phyloP scores from a whole-genome alignment of 108 stramenopile genomes.

The Fragilaria crotonensis region DNA sequence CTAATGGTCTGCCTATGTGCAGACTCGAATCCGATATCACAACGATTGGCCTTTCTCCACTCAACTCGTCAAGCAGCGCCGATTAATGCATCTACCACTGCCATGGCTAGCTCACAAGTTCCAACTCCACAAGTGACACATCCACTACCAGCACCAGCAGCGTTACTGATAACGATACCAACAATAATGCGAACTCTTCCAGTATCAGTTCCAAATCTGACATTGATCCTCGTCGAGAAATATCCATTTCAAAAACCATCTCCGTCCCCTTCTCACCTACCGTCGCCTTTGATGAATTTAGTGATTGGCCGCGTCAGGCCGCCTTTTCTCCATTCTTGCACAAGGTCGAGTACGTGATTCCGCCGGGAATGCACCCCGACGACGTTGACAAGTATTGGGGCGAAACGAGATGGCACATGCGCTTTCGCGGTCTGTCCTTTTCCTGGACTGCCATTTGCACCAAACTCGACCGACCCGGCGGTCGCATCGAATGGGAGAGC shows the following conservation, averaged over 20 bases:
- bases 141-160: no score
- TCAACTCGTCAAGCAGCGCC: no score
- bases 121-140: no score
- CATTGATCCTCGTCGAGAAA: neutral
- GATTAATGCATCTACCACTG: no score
- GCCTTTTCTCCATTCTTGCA: constrained; percentile 68
- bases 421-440: constrained; percentile 50
- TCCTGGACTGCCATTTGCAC: constrained; percentile 60
- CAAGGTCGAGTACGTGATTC: constrained; percentile 45
- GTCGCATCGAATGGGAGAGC: constrained; percentile 60
- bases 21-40: no score
- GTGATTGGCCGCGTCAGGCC: constrained; percentile 65
- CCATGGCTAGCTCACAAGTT: no score
- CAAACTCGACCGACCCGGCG: constrained; percentile 32
- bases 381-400: constrained; percentile 10
- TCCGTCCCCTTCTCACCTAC: constrained; percentile 52
- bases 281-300: constrained; percentile 74
- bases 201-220: no score
- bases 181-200: no score
- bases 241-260: constrained; percentile 25
- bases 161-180: no score
- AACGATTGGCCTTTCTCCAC: no score
- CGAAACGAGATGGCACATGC: constrained; percentile 63
- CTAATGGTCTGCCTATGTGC: no score
- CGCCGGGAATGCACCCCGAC: neutral